Evolutionary conservation across 2,329 filamentous ascomycete genomes (phyloP), one percentile per base, ranked within the genome.

Genomic region (Colletotrichum sp.): DNA sequence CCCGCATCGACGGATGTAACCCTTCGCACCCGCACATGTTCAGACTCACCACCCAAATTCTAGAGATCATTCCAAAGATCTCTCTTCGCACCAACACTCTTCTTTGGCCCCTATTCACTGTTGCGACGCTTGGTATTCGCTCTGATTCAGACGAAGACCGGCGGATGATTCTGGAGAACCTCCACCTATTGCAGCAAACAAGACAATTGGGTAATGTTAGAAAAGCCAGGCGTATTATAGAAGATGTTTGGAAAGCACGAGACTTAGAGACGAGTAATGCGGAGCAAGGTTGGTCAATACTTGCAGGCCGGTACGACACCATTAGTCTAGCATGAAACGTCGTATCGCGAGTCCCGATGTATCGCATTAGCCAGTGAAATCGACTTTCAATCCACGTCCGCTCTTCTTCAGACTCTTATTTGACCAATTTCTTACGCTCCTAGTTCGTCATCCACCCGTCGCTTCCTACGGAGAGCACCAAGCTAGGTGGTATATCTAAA

Each of bases 141-240:
- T 24, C 60, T 21, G 60, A 38, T 15, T 62, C 60, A 5, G 60
- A 82, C 34, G 77, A 79, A 16, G 68, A 60, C 26, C 56, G 56
- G 15, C 56, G 56, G 7, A 30, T 60, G 16, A 32, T 60, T 28
- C 28, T 60, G 18, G 28, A 60, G 56, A 60, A 60, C 32, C 26
- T 60, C 16, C 56, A 60, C 16, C n/a, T 32, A 12, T 2, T 60
- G 26, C 56, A 60, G 56, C 56, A 60, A 16, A 60, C 56, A 3
- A 60, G 56, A 3, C 56, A 60, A n/a, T 2, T 60, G 0, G 56
- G 56, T 1, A 60, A 60, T 13, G 56, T 60, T 15, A 28, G 28
- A 21, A 60, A 60, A 16, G 56, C 56, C 30, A 28, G 56, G 26
- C 26, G 16, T 8, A 60, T 60, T 18, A 60, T 60, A 32, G 56